Evolutionary conservation across 192 early-diverging fungal genomes (phyloP).

Genomic region (Pilaira anomala): DNA sequence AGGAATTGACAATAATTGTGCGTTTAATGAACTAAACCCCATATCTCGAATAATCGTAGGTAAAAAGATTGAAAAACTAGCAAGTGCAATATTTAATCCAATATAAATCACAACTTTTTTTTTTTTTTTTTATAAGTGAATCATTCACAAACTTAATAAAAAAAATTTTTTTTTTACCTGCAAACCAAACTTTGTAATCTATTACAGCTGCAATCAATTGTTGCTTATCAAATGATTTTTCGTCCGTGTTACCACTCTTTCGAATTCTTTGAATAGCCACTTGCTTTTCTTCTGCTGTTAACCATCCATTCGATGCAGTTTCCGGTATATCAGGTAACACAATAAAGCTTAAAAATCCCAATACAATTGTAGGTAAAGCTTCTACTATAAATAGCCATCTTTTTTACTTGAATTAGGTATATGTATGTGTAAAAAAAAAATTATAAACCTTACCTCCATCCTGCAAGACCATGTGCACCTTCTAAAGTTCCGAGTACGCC

Average conservation of each 20-base stretch:
- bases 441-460: constrained; percentile 47
- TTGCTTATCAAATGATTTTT: constrained; percentile 19
- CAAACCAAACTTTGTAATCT: constrained; percentile 34
- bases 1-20: constrained; percentile 21
- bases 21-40: constrained; percentile 25
- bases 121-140: constrained; percentile 3
- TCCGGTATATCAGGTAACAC: constrained; percentile 55
- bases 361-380: constrained; percentile 56
- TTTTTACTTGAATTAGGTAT: neutral
- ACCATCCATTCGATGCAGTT: constrained; percentile 12
- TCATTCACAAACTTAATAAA: neutral
- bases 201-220: constrained; percentile 37
- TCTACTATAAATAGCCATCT: constrained; percentile 72
- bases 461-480: constrained; percentile 47
- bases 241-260: constrained; percentile 25
- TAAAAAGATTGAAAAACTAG: constrained; percentile 50
- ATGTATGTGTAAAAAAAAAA: too few relatives aligned
- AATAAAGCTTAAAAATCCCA: constrained; percentile 54
- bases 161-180: constrained; percentile 19
- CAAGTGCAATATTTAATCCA: constrained; percentile 48
- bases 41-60: constrained; percentile 47
- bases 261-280: constrained; percentile 37
- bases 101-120: constrained; percentile 30
- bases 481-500: constrained; percentile 52
- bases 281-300: constrained; percentile 37